phyloP scores from a whole-genome alignment of 768 basidiomycete genomes.

The Dacryopinax spathularia region DNA sequence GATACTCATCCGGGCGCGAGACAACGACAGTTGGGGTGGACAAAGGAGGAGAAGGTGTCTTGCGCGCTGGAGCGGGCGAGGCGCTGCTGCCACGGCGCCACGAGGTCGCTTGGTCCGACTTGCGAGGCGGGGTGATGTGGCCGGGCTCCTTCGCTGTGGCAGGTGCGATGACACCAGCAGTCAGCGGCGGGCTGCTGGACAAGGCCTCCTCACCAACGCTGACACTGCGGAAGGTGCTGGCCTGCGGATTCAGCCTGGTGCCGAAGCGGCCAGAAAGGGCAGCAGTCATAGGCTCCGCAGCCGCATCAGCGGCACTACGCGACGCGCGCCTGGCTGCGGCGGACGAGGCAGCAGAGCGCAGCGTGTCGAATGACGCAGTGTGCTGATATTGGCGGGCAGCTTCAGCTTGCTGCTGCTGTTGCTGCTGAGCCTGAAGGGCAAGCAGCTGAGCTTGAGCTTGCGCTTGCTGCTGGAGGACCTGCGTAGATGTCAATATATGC shows the following conservation, averaged over 20 bases:
- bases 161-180: constrained; percentile 6
- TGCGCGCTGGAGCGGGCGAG: constrained; percentile 53
- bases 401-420: constrained; percentile 33
- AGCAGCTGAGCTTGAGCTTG: not conserved
- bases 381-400: constrained; percentile 30
- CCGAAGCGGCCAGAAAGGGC: constrained; percentile 64
- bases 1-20: constrained; percentile 50
- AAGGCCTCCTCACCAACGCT: constrained; percentile 26
- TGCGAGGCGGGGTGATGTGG: constrained; percentile 39
- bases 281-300: constrained; percentile 71
- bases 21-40: constrained; percentile 51
- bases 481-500: not conserved
- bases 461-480: constrained; percentile 7
- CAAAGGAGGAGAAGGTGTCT: constrained; percentile 30
- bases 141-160: constrained; percentile 27
- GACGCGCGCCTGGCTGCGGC: constrained; percentile 22
- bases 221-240: constrained; percentile 24
- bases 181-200: not conserved
- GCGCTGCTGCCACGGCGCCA: constrained; percentile 57
- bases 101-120: constrained; percentile 62
- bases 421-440: constrained; percentile 35
- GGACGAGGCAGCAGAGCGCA: constrained; percentile 3
- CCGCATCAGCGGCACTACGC: constrained; percentile 47
- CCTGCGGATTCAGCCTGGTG: constrained; percentile 38
- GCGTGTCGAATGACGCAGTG: constrained; percentile 51